Conservation (phyloP, 2,329 filamentous ascomycete genomes). For the Aureobasidium sp. region DNA sequence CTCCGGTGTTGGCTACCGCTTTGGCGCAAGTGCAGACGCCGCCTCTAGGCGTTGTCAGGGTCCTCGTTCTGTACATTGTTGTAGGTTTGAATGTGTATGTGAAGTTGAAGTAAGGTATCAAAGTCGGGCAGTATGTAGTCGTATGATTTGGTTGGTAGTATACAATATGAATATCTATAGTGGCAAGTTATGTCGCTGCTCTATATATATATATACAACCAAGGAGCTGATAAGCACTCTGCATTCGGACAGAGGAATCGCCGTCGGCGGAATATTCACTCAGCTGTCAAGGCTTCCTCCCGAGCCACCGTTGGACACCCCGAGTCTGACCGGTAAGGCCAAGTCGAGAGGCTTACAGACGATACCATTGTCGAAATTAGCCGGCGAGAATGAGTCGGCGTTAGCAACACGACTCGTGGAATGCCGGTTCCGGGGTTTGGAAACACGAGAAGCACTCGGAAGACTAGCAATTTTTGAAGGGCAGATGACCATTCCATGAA, state of each 20-base stretch:
- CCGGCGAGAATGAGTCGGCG: conserved; percentile 1
- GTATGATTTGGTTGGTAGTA: not conserved
- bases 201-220: conserved; percentile 3
- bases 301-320: conserved; percentile 1
- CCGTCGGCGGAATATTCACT: conserved; percentile 12
- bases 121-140: not conserved
- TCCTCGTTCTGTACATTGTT: conserved; percentile 33
- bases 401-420: conserved; percentile 7
- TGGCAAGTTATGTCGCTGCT: conserved; percentile 1
- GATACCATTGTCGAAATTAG: conserved; percentile 3
- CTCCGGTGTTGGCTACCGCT: conserved; percentile 1
- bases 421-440: conserved; percentile 9
- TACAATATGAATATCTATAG: not conserved
- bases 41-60: conserved; percentile 17
- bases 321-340: conserved; percentile 15
- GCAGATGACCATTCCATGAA: conserved; percentile 6
- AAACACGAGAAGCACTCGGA: conserved; percentile 12
- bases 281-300: not conserved
- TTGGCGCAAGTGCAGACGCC: conserved; percentile 9
- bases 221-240: not conserved
- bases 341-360: not conserved
- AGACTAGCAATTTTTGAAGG: not conserved
- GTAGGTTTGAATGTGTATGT: not conserved
- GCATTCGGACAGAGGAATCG: not conserved
- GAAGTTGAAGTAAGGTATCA: not conserved